A percentile compares a stretch with the other conserved stretches of the same genome.
phyloP scores from a whole-genome alignment of 2,329 filamentous ascomycete genomes.

The Exserohilum rostratum region DNA sequence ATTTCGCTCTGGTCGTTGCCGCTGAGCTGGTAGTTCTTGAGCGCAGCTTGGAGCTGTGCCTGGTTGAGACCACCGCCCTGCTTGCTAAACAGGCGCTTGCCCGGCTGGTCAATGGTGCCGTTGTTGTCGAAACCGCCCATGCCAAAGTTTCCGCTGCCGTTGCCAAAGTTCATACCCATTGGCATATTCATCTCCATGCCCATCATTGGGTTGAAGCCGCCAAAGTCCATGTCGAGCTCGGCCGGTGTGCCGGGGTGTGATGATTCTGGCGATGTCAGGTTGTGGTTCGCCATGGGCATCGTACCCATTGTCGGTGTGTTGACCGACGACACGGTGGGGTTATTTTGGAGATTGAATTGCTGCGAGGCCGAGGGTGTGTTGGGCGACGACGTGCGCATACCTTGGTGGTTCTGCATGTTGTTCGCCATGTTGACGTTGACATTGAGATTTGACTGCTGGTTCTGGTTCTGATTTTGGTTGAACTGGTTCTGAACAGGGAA shows the following conservation, averaged over 20 bases:
- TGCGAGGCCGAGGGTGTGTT: slow-evolving; percentile 76
- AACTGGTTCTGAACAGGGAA: slow-evolving; percentile 62
- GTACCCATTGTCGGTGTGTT: slow-evolving; percentile 92
- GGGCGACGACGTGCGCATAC: slow-evolving; percentile 82
- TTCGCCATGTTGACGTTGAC: slow-evolving; percentile 83
- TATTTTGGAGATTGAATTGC: slow-evolving; percentile 80
- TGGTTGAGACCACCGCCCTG: slow-evolving; percentile 74
- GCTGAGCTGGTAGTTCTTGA: slow-evolving; percentile 76
- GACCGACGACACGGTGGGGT: slow-evolving; percentile 94
- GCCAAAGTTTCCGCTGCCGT: slow-evolving; percentile 44
- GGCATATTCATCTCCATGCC: slow-evolving; percentile 40
- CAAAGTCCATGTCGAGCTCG: slow-evolving; percentile 76
- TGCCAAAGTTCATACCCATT: slow-evolving; percentile 42
- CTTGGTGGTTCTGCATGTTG: slow-evolving; percentile 71
- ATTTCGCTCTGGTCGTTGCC: slow-evolving; percentile 70
- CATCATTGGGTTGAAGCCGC: slow-evolving; percentile 48
- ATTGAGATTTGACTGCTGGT: slow-evolving; percentile 73
- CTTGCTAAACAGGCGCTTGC: slow-evolving; percentile 85
- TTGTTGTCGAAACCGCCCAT: slow-evolving; percentile 49
- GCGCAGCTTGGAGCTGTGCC: slow-evolving; percentile 73
- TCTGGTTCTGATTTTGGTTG: slow-evolving; percentile 58
- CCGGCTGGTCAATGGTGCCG: slow-evolving; percentile 83
- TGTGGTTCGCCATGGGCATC: slow-evolving; percentile 68
- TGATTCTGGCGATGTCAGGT: slow-evolving; percentile 67
- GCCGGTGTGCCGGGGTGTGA: slow-evolving; percentile 73